These are phyloP conservation scores for Metrosideros polymorpha DNA, from an alignment of 441 rosid genomes.

Conservation along the genomic window DNA sequence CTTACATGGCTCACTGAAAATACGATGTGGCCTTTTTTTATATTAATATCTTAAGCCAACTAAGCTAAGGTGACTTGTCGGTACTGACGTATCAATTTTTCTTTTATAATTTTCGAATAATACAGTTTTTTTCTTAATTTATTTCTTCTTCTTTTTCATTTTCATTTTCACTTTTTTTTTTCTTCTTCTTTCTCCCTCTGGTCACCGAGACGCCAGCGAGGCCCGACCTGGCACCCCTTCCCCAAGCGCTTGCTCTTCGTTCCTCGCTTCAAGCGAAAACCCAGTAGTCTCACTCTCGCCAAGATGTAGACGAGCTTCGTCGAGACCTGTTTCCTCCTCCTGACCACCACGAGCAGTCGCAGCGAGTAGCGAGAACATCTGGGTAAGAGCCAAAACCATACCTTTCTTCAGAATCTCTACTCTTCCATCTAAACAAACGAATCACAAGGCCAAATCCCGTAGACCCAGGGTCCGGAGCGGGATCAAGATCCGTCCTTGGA, in stretches of 20 bases:
- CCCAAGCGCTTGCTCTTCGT: constrained; percentile 12
- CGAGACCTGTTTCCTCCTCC: constrained; percentile 22
- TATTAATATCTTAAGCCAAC: no score
- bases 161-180: no score
- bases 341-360: constrained; percentile 21
- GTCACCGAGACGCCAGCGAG: no score
- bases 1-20: no score
- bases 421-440: constrained; percentile 18
- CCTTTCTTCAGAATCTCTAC: constrained; percentile 27
- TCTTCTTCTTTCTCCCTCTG: no score
- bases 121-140: no score
- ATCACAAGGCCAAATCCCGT: constrained; percentile 17
- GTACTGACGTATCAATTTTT: no score
- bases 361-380: constrained; percentile 8
- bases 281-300: constrained; percentile 14
- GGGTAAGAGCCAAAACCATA: constrained; percentile 4
- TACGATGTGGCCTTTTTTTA: no score
- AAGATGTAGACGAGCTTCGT: constrained; percentile 13
- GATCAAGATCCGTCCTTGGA: neutral
- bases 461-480: constrained; percentile 14
- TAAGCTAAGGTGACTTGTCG: no score
- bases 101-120: no score
- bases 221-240: no score
- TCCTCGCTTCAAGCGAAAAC: constrained; percentile 5
- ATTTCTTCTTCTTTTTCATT: no score